A percentile compares a stretch with the other conserved stretches of the same genome.
Conservation (phyloP, 305 asterid species). For the Lippia alba region DNA sequence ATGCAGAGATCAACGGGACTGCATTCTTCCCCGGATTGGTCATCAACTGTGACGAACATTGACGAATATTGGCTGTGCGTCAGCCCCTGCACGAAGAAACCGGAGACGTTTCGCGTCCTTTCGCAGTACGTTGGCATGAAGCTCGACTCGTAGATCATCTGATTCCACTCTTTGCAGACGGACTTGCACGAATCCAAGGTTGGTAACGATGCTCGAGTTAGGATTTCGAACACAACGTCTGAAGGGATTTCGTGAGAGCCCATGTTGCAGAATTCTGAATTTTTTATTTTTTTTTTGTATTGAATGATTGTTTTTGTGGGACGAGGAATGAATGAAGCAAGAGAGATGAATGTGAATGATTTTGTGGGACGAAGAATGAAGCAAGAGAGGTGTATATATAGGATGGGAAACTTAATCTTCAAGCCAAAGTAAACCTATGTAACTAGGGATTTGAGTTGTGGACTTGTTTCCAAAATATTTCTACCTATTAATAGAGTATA, state of each 20-base stretch:
- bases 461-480: too few relatives aligned
- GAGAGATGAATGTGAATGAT: too few relatives aligned
- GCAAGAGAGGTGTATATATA: too few relatives aligned
- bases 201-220: slow-evolving; percentile 12
- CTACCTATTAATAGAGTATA: too few relatives aligned
- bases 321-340: too few relatives aligned
- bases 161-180: slow-evolving; percentile 38
- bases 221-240: slow-evolving; percentile 30
- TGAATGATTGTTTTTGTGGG: neutral
- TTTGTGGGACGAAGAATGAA: too few relatives aligned
- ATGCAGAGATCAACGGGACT: neutral
- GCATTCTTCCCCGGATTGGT: too few relatives aligned
- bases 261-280: neutral
- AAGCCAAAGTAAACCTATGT: too few relatives aligned
- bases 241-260: neutral
- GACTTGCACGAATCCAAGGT: slow-evolving; percentile 36
- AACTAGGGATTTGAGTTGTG: too few relatives aligned
- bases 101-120: slow-evolving; percentile 17
- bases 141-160: neutral
- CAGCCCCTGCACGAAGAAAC: slow-evolving; percentile 10
- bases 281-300: too few relatives aligned
- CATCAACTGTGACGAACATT: neutral
- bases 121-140: slow-evolving; percentile 34
- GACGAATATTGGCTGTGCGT: neutral
- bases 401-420: too few relatives aligned